Evolutionary conservation across 768 basidiomycete species (phyloP).

Genomic region (Guyanaporus albipodus): DNA sequence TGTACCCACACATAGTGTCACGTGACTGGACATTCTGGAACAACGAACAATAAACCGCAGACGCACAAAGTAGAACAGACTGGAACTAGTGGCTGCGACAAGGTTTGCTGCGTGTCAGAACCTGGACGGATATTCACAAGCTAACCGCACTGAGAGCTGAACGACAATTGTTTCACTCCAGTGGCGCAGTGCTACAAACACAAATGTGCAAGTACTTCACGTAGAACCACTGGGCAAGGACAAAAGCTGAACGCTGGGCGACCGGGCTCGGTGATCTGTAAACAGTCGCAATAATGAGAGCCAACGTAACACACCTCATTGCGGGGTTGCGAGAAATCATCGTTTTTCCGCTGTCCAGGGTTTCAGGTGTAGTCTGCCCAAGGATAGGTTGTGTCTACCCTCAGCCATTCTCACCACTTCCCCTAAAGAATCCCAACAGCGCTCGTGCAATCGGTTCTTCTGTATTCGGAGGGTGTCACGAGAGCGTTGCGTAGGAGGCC

Average conservation of each 20-base stretch:
- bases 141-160: slow-evolving; percentile 2
- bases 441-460: slow-evolving; percentile 31
- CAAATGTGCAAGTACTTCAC: background rate
- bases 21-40: slow-evolving; percentile 14
- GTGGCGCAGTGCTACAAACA: background rate
- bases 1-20: slow-evolving; percentile 10
- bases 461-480: slow-evolving; percentile 20
- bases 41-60: slow-evolving; percentile 26
- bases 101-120: slow-evolving; percentile 6
- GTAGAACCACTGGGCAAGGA: background rate
- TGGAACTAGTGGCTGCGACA: slow-evolving; percentile 10
- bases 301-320: too few relatives aligned
- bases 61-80: background rate
- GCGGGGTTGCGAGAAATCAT: background rate
- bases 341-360: slow-evolving; percentile 21
- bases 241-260: too few relatives aligned
- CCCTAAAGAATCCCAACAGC: slow-evolving; percentile 45
- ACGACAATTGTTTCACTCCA: slow-evolving; percentile 12
- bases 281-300: slow-evolving; percentile 5
- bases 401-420: slow-evolving; percentile 60
- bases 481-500: slow-evolving; percentile 6
- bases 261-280: too few relatives aligned
- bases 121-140: slow-evolving; percentile 1
- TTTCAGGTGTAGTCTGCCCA: slow-evolving; percentile 43
- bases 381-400: slow-evolving; percentile 43